phyloP scores from a whole-genome alignment of 768 basidiomycete species.

The Guyanaporus albipodus region DNA sequence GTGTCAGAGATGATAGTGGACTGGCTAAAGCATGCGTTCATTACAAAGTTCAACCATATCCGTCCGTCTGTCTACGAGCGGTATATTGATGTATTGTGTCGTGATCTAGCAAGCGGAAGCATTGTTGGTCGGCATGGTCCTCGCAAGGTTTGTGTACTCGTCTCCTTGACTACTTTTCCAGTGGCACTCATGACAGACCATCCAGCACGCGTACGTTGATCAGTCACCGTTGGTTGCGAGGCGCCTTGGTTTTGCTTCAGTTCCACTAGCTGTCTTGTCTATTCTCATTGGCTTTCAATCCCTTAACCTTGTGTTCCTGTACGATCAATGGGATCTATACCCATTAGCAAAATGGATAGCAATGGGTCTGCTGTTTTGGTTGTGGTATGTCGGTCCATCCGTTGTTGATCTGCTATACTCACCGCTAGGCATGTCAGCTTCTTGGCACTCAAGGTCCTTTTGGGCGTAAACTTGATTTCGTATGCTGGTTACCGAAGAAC shows the following conservation, averaged over 20 bases:
- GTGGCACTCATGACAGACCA: conserved; percentile 1
- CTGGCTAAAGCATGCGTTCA: conserved; percentile 99
- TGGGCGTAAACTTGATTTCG: conserved; percentile 82
- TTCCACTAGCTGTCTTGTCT: conserved; percentile 84
- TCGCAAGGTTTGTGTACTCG: conserved; percentile 52
- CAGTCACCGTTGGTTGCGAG: conserved; percentile 94
- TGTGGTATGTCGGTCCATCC: conserved; percentile 60
- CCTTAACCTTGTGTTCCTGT: conserved; percentile 51
- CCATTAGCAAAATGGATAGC: conserved; percentile 56
- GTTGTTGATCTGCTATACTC: background rate
- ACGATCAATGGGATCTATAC: conserved; percentile 38
- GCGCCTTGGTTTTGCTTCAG: conserved; percentile 87
- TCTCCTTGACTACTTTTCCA: background rate
- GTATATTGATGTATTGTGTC: conserved; percentile 92
- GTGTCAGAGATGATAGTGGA: conserved; percentile 92
- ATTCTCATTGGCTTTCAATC: conserved; percentile 76
- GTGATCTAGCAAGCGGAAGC: conserved; percentile 81
- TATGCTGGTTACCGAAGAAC: conserved; percentile 73
- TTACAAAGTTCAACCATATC: conserved; percentile 99
- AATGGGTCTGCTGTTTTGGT: conserved; percentile 71
- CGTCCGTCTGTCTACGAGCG: conserved; percentile 92
- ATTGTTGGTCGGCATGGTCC: conserved; percentile 62
- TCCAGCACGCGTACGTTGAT: conserved; percentile 85
- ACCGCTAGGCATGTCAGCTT: conserved; percentile 42
- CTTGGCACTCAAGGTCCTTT: conserved; percentile 86